These are phyloP conservation scores for Grammothele lineata DNA, from an alignment of 768 basidiomycete genomes.

Conservation along the genomic window DNA sequence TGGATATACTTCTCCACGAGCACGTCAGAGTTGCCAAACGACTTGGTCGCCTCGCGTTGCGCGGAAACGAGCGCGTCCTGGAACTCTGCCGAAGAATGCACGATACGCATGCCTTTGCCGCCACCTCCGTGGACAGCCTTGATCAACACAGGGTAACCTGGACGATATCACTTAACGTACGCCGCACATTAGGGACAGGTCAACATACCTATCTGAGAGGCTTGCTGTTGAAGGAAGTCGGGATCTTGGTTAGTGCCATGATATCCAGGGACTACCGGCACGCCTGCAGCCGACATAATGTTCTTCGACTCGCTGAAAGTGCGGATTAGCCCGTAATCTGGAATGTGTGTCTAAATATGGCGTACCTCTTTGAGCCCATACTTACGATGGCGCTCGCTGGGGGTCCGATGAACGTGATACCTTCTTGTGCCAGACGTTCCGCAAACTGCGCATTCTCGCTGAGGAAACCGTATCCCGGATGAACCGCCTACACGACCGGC, in stretches of 20 bases:
- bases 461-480: slow-evolving; percentile 91
- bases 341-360: not conserved
- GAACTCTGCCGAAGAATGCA: slow-evolving; percentile 64
- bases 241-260: slow-evolving; percentile 82
- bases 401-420: slow-evolving; percentile 89
- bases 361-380: slow-evolving; percentile 93
- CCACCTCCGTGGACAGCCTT: slow-evolving; percentile 97
- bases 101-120: slow-evolving; percentile 92
- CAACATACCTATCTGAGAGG: slow-evolving; percentile 59
- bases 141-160: slow-evolving; percentile 88
- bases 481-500: slow-evolving; percentile 60
- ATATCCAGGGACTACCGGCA: slow-evolving; percentile 93
- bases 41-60: slow-evolving; percentile 81
- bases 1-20: slow-evolving; percentile 87
- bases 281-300: slow-evolving; percentile 88
- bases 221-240: slow-evolving; percentile 60
- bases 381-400: slow-evolving; percentile 82
- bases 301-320: slow-evolving; percentile 83
- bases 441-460: slow-evolving; percentile 90
- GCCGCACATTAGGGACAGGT: not conserved
- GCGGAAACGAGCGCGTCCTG: slow-evolving; percentile 81
- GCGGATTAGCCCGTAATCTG: not conserved
- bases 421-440: slow-evolving; percentile 64
- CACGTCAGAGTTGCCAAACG: slow-evolving; percentile 87
- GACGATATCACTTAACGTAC: not conserved